Percentiles rank a stretch among this genome's conserved stretches.
Evolutionary conservation across 2,329 filamentous ascomycete genomes (phyloP).

Genomic region (Tolypocladium inflatum): DNA sequence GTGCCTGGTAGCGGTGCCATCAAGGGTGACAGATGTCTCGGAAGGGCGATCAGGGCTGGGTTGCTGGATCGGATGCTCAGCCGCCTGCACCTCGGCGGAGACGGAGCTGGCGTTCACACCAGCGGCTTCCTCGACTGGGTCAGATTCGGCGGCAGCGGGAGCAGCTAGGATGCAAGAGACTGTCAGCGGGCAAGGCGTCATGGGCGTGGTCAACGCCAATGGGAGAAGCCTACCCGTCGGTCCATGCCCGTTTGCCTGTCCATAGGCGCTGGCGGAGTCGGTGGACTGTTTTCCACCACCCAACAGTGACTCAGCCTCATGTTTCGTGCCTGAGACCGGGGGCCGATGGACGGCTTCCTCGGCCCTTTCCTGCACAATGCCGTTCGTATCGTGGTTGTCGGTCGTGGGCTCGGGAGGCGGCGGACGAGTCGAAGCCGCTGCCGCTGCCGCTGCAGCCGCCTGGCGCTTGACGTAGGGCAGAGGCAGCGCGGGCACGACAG

Average conservation of each 20-base stretch:
- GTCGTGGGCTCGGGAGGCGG: slow-evolving; percentile 1
- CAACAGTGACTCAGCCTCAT: not conserved
- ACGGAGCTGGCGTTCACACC: not conserved
- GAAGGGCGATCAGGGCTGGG: slow-evolving; percentile 1
- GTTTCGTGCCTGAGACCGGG: not conserved
- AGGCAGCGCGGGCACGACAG: slow-evolving; percentile 28
- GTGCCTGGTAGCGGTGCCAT: slow-evolving; percentile 2
- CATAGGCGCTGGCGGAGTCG: not conserved
- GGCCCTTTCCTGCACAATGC: not conserved
- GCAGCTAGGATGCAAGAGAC: not conserved
- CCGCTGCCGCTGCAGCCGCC: slow-evolving; percentile 20
- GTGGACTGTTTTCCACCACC: not conserved
- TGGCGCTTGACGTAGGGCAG: slow-evolving; percentile 28
- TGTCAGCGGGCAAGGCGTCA: not conserved
- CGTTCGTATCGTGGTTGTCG: not conserved
- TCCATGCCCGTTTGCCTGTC: not conserved
- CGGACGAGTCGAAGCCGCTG: slow-evolving; percentile 11
- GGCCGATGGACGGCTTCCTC: not conserved
- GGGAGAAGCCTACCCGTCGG: slow-evolving; percentile 1
- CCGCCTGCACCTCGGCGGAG: not conserved
- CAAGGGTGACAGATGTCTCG: slow-evolving; percentile 1
- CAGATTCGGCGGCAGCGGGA: not conserved
- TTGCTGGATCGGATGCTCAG: not conserved
- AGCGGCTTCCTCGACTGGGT: not conserved
- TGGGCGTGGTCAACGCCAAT: not conserved